These are phyloP conservation scores for Odontarrhena argentea DNA, from an alignment of 345 rosid genomes.

Conservation along the genomic window DNA sequence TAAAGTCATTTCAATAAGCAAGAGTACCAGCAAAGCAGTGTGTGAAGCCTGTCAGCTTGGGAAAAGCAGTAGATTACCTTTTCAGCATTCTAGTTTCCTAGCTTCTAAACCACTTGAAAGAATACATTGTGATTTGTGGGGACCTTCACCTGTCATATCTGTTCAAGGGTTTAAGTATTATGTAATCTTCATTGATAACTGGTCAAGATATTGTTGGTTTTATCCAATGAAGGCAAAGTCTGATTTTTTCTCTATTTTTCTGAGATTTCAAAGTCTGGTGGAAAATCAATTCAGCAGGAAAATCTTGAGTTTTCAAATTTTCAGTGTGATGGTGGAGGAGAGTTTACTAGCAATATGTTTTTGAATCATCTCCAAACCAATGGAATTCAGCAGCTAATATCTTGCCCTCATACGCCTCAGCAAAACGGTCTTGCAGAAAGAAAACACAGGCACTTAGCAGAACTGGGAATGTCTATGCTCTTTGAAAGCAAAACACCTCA, in stretches of 20 bases:
- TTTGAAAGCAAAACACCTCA: too few species aligned
- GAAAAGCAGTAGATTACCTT: too few species aligned
- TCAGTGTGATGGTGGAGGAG: not conserved
- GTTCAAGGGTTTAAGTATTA: not conserved
- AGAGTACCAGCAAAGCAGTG: too few species aligned
- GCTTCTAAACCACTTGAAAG: not conserved
- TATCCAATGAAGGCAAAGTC: not conserved
- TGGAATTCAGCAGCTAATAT: not conserved
- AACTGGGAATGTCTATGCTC: too few species aligned
- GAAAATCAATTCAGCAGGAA: not conserved
- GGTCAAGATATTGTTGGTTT: not conserved
- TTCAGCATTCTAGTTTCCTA: not conserved
- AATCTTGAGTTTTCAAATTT: rapidly evolving
- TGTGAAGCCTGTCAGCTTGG: too few species aligned
- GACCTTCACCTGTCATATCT: not conserved
- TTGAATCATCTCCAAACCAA: rapidly evolving
- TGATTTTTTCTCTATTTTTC: not conserved
- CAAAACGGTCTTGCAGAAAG: too few species aligned
- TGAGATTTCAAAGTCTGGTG: not conserved
- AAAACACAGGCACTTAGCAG: too few species aligned
- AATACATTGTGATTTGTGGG: not conserved
- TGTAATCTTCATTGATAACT: not conserved
- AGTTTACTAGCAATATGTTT: not conserved
- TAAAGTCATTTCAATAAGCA: too few species aligned
- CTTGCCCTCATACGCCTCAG: too few species aligned